Percentiles rank a stretch among this genome's conserved stretches.
These are phyloP conservation scores for Blastobotrys apis DNA, from an alignment of 1,139 yeast species.

Conservation along the genomic window DNA sequence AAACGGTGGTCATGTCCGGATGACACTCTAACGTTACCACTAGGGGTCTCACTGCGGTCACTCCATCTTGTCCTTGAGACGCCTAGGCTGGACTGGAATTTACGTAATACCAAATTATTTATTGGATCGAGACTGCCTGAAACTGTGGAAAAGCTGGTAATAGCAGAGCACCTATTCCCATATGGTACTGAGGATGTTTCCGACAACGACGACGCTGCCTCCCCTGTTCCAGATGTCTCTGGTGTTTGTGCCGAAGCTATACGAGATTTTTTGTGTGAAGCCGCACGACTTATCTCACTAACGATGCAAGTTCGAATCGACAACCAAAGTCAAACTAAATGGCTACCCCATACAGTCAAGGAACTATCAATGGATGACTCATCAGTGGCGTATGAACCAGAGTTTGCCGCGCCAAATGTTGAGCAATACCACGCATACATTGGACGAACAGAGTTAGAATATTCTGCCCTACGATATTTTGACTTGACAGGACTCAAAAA, in stretches of 20 bases:
- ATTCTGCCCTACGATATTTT: conserved; percentile 6
- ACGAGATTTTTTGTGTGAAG: conserved; percentile 1
- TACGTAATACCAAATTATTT: neutral
- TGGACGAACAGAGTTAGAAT: conserved; percentile 1
- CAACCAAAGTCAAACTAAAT: conserved; percentile 3
- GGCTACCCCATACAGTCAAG: conserved; percentile 8
- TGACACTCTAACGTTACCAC: neutral
- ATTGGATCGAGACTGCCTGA: neutral
- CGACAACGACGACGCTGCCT: too few species aligned
- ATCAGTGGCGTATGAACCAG: conserved; percentile 5
- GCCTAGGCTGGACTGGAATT: neutral
- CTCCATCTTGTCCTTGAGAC: neutral
- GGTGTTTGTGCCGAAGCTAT: conserved; percentile 6
- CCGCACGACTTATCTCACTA: neutral
- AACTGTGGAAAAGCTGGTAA: neutral
- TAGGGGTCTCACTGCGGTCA: neutral
- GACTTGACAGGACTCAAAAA: neutral
- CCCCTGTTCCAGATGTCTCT: too few species aligned
- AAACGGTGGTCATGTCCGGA: neutral
- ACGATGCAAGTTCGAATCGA: conserved; percentile 5
- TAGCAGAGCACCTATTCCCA: neutral
- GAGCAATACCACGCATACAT: conserved; percentile 1
- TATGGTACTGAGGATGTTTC: neutral
- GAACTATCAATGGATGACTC: conserved; percentile 11
- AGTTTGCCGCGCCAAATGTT: conserved; percentile 8